Base-by-base conservation (phyloP, 1,139 yeast genomes). In the Geotrichum cucujoidarum region DNA sequence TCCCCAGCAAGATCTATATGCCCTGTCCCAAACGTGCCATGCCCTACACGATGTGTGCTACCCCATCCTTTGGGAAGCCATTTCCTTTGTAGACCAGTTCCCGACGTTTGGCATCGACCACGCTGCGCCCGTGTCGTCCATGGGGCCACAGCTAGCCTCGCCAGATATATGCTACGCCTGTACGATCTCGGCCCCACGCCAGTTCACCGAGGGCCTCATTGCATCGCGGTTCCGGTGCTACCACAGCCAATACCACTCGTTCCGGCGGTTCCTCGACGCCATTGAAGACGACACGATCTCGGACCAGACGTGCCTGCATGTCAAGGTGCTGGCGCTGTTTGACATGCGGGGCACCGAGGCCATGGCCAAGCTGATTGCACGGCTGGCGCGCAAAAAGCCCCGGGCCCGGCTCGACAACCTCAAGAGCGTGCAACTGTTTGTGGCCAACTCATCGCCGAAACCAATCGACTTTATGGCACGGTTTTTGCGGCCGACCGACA, bases 121-220 rank as follows among this genome's bases (percentile, higher is more conserved):
- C 13, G 14, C 43, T 17, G n/a, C 10, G 32, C 43, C 34, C 2
- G 4, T 10, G 7, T 17, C 34, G 8, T 10, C 16, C 35, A 17
- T 5, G 10, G 43, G 43, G 13, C 41, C 41, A 2, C 45, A 41
- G 25, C 39, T 41, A 8, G 39, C 37, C 13, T 24, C 45, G 32
- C 39, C 45, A 2, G 45, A 41, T 22, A 42, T 42, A 7, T 42
- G 45, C 40, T 42, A 42, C 29, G 45, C 45, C n/a, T 42, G 45
- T 20, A 34, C 45, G 21, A 42, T 42, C 20, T 35, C 45, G 14
- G 39, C 45, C 4, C 45, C 45, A n/a, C 32, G 39, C n/a, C 33
- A 25, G 17, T 34, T 42, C 8, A 42, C 40, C 16, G 7, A n/a
- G 3, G 24, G n/a, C 10, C 40, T 42, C 13, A 42, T 42, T 14